phyloP scores from a whole-genome alignment of 805 yeast genomes.

The Lipomyces yamadae region DNA sequence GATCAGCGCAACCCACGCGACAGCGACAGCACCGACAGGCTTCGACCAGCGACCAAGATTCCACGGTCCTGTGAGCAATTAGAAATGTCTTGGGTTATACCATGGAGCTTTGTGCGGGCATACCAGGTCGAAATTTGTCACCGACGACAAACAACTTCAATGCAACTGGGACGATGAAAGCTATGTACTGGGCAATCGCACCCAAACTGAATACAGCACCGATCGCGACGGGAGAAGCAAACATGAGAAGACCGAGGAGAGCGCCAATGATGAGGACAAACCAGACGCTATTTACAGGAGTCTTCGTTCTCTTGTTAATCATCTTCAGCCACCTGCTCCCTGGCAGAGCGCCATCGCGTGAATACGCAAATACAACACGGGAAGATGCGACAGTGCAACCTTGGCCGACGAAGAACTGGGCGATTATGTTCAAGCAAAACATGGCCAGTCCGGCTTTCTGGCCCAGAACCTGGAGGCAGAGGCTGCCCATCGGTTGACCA shows the following conservation, averaged over 20 bases:
- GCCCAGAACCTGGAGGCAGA: slow-evolving; percentile 1
- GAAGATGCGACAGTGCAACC: not conserved
- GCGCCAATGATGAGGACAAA: not conserved
- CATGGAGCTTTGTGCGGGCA: not conserved
- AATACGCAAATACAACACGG: not conserved
- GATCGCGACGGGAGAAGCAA: not conserved
- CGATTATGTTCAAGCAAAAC: not conserved
- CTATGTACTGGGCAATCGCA: not conserved
- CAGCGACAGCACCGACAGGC: not conserved
- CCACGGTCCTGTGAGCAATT: not conserved
- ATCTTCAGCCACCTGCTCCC: not conserved
- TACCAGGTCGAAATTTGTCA: not conserved
- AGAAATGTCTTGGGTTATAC: not conserved
- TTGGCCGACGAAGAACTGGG: slow-evolving; percentile 1
- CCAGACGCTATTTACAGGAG: not conserved
- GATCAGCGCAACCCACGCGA: slow-evolving; percentile 1
- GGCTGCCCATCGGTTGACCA: slow-evolving; percentile 1
- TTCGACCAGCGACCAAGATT: not conserved
- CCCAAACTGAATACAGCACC: not conserved
- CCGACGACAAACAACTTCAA: not conserved
- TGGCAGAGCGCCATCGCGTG: not conserved
- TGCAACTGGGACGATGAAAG: not conserved
- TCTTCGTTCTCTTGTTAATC: not conserved
- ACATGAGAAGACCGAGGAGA: not conserved
- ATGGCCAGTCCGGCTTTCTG: not conserved